Conservation (phyloP, 2,329 filamentous ascomycete genomes). For the Myriosclerotinia curreyana region DNA sequence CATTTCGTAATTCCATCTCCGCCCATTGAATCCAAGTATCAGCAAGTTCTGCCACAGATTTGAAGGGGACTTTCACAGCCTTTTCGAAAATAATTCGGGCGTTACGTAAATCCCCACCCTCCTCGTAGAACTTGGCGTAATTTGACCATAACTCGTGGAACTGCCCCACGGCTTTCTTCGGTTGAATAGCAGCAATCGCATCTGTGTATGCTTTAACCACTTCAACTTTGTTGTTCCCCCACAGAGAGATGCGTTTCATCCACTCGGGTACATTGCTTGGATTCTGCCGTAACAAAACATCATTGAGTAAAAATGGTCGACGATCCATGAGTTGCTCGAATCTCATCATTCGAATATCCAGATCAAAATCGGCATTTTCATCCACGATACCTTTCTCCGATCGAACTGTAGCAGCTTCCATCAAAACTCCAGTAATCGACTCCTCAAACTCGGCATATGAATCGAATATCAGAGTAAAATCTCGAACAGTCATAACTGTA, state of each 20-base stretch:
- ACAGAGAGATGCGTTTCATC: conserved; percentile 94
- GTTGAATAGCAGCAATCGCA: conserved; percentile 87
- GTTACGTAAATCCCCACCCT: conserved; percentile 76
- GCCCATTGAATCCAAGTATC: conserved; percentile 99
- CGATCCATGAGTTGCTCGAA: conserved; percentile 99
- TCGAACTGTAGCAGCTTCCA: conserved; percentile 79
- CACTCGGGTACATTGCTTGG: conserved; percentile 95
- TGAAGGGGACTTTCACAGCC: conserved; percentile 95
- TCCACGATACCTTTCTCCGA: conserved; percentile 76
- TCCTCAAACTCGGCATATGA: conserved; percentile 97
- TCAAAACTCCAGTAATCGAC: conserved; percentile 84
- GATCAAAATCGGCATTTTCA: conserved; percentile 83
- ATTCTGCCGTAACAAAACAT: conserved; percentile 91
- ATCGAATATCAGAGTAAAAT: conserved; percentile 96
- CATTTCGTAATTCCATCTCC: conserved; percentile 92
- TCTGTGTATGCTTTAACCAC: conserved; percentile 93
- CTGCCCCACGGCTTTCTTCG: conserved; percentile 88
- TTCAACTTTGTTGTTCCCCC: conserved; percentile 89
- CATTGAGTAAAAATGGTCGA: conserved; percentile 91
- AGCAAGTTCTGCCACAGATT: conserved; percentile 91
- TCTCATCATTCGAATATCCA: conserved; percentile 95
- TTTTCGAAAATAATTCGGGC: conserved; percentile 96
- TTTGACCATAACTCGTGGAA: conserved; percentile 96
- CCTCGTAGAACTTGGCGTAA: conserved; percentile 96
- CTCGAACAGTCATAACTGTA: conserved; percentile 96